Evolutionary conservation across 2,329 filamentous ascomycete genomes (phyloP), one percentile per base, ranked within the genome.

Genomic region (Penicillium expansum): DNA sequence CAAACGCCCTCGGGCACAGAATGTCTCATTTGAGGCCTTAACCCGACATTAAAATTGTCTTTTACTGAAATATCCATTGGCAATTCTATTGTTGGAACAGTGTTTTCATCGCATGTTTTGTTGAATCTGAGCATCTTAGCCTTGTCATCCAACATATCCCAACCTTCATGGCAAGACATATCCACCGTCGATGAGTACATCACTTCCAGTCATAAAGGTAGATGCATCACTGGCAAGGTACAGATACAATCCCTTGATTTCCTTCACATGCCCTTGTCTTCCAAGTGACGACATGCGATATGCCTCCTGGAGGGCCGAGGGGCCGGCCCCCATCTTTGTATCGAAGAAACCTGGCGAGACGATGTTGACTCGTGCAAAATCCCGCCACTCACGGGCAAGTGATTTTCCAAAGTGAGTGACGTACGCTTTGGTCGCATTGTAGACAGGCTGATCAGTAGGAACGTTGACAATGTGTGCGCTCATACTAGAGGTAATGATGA

Each of bases 361-460:
- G 43, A 81, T 76, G 62, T 85, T 85, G 29, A 84, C 82, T 3
- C 83, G 75, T 3, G 82, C 82, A 60, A 84, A 83, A 3, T 82
- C 80, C 13, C 80, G 71, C 83, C 83, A 85, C 60, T 85, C 82
- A 5, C 80, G 73, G 0, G 83, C 82, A 27, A 85, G 71, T 1
- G 75, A 80, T 67, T 83, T 83, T 48, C 80, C 81, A 37, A 85
- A 77, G 54, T 85, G 83, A 2, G 78, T 81, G 16, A 84, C 77
- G 27, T 77, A 82, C 0, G 83, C 82, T 65, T 85, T 85, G 30
- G 77, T 80, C 8, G 76, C 77, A 59, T 85, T 85, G 69, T 85
- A 85, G 13, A 82, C 79, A 1, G 82, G 79, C 63, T 84, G 82
- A 45, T 83, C 80, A 14, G 77, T 70, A 1, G 80, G 80, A 1